phyloP scores from a whole-genome alignment of 805 yeast species.

The Candida krabiensis region DNA sequence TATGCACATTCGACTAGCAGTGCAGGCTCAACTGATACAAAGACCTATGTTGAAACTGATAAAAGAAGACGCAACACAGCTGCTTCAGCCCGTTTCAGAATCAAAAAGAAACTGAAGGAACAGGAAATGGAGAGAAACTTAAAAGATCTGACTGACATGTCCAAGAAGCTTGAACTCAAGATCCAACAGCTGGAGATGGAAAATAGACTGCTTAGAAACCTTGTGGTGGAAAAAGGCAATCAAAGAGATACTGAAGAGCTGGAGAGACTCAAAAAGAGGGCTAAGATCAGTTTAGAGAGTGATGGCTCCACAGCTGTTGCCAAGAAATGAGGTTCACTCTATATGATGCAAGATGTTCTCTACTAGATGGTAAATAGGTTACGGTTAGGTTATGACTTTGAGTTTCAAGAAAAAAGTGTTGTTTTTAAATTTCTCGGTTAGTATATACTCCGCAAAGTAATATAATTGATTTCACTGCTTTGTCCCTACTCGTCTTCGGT shows the following conservation, averaged over 20 bases:
- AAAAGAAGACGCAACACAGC: slow-evolving; percentile 89
- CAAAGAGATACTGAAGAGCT: slow-evolving; percentile 53
- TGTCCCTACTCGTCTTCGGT: no score
- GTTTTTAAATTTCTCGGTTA: no score
- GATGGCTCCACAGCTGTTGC: slow-evolving; percentile 7
- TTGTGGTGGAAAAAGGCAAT: slow-evolving; percentile 79
- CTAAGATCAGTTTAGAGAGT: slow-evolving; percentile 32
- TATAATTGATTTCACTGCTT: no score
- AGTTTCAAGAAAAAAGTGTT: no score
- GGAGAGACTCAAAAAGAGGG: slow-evolving; percentile 51
- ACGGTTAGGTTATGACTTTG: no score
- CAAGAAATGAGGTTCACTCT: no score
- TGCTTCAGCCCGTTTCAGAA: slow-evolving; percentile 90
- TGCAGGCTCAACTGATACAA: slow-evolving; percentile 3
- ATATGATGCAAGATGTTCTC: no score
- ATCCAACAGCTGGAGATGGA: slow-evolving; percentile 91
- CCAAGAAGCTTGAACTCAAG: slow-evolving; percentile 64
- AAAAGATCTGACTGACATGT: slow-evolving; percentile 67
- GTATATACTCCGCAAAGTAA: no score
- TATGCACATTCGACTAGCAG: slow-evolving; percentile 1
- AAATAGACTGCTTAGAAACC: slow-evolving; percentile 76
- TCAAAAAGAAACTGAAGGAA: slow-evolving; percentile 89
- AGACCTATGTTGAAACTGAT: slow-evolving; percentile 45
- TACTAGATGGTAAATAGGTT: no score
- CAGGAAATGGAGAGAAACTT: slow-evolving; percentile 83